phyloP scores from a whole-genome alignment of 805 yeast species.

The Starmerella khaoyaiensis region DNA sequence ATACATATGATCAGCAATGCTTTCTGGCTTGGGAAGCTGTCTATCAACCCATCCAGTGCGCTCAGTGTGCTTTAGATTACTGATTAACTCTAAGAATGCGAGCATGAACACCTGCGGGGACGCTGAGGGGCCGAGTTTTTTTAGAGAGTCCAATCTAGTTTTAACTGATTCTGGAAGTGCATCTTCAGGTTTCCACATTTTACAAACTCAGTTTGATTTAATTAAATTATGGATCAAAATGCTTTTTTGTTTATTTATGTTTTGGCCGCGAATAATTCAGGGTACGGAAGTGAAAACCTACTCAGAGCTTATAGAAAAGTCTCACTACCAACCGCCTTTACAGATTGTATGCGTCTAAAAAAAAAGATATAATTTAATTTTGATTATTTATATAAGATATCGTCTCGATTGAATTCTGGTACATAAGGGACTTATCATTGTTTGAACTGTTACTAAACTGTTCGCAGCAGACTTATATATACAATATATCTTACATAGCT shows the following conservation, averaged over 20 bases:
- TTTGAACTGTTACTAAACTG: too few species aligned
- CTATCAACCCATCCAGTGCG: conserved; percentile 93
- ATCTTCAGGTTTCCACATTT: conserved; percentile 41
- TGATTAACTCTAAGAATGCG: conserved; percentile 53
- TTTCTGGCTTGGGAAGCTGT: conserved; percentile 43
- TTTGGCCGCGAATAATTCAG: background rate
- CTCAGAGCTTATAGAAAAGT: too few species aligned
- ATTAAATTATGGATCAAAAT: too few species aligned
- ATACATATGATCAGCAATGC: conserved; percentile 91
- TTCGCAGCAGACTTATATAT: too few species aligned
- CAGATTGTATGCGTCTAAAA: too few species aligned
- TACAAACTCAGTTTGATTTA: background rate
- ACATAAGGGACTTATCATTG: too few species aligned
- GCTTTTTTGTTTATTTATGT: background rate
- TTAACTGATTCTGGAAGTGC: conserved; percentile 39
- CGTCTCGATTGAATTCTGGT: too few species aligned
- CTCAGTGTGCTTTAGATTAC: conserved; percentile 59
- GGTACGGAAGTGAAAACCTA: background rate
- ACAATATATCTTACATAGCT: too few species aligned
- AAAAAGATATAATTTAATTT: too few species aligned
- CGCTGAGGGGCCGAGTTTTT: conserved; percentile 4
- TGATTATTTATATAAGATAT: too few species aligned
- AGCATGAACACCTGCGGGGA: conserved; percentile 24
- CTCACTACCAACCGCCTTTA: too few species aligned
- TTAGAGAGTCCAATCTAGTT: conserved; percentile 26